phyloP scores from a whole-genome alignment of 768 basidiomycete genomes.

The Termitomyces titanicus region DNA sequence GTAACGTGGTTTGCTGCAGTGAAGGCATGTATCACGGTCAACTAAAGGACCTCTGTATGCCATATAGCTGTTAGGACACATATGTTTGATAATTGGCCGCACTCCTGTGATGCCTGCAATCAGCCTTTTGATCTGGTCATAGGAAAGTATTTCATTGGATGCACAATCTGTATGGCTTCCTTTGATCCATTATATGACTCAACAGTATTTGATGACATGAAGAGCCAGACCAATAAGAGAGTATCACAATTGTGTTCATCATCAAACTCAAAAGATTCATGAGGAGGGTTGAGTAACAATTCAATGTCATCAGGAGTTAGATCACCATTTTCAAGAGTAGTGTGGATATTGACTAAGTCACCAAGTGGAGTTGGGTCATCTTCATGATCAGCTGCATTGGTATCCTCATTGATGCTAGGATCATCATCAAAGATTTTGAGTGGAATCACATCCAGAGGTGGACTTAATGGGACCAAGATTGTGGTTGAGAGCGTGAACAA shows the following conservation, averaged over 20 bases:
- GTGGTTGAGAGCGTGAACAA: too few species aligned
- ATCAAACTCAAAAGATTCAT: background rate
- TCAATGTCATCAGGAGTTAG: background rate
- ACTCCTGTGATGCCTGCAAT: conserved; percentile 27
- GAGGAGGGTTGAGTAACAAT: background rate
- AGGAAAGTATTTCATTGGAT: background rate
- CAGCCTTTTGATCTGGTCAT: background rate
- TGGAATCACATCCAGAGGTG: too few species aligned
- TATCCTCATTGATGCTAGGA: too few species aligned
- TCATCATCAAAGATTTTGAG: too few species aligned
- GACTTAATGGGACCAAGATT: too few species aligned
- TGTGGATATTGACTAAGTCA: too few species aligned
- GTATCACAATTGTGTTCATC: background rate
- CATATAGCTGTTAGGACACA: conserved; percentile 36
- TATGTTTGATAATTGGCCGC: conserved; percentile 24
- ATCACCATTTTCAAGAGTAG: background rate
- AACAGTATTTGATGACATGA: background rate
- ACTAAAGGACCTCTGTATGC: conserved; percentile 33
- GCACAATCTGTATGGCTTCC: background rate
- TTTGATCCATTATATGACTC: background rate
- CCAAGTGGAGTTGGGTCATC: too few species aligned
- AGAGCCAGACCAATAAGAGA: background rate
- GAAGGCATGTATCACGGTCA: conserved; percentile 19
- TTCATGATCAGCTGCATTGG: too few species aligned
- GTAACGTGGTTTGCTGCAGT: conserved; percentile 16